Percentiles rank a stretch among this genome's conserved stretches.
Conservation (phyloP, 805 yeast species). For the Suhomyces canberraensis region DNA sequence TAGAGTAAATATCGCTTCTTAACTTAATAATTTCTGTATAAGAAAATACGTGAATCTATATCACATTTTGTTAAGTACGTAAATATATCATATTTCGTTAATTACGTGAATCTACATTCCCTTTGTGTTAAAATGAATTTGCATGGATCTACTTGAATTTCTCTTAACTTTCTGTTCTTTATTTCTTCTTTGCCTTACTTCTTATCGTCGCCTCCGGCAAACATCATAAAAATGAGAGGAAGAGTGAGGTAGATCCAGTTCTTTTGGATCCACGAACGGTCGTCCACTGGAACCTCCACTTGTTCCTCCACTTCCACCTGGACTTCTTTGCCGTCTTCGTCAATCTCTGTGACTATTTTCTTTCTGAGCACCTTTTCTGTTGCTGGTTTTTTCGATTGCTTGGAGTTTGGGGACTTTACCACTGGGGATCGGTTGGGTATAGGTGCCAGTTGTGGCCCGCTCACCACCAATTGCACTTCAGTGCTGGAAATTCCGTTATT, state of each 20-base stretch:
- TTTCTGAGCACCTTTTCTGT: constrained; percentile 13
- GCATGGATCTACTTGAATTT: too few relatives aligned
- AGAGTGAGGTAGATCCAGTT: constrained; percentile 63
- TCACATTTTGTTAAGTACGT: too few relatives aligned
- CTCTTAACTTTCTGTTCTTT: too few relatives aligned
- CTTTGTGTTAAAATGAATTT: too few relatives aligned
- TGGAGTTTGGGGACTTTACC: constrained; percentile 6
- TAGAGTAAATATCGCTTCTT: too few relatives aligned
- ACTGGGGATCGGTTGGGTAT: constrained; percentile 30
- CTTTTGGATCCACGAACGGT: constrained; percentile 51
- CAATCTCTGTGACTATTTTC: constrained; percentile 16
- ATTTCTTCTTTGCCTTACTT: too few relatives aligned
- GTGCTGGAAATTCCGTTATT: not conserved
- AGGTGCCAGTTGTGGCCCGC: constrained; percentile 16
- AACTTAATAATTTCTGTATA: too few relatives aligned
- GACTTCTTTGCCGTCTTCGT: constrained; percentile 23
- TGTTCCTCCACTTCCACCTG: constrained; percentile 19
- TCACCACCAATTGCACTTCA: not conserved
- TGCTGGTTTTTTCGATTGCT: constrained; percentile 8
- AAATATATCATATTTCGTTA: too few relatives aligned
- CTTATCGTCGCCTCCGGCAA: constrained; percentile 22
- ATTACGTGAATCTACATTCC: too few relatives aligned
- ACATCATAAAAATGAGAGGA: constrained; percentile 34
- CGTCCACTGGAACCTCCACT: constrained; percentile 21
- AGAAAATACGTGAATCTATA: too few relatives aligned